phyloP scores from a whole-genome alignment of 345 rosid species.

The Populus simonii region DNA sequence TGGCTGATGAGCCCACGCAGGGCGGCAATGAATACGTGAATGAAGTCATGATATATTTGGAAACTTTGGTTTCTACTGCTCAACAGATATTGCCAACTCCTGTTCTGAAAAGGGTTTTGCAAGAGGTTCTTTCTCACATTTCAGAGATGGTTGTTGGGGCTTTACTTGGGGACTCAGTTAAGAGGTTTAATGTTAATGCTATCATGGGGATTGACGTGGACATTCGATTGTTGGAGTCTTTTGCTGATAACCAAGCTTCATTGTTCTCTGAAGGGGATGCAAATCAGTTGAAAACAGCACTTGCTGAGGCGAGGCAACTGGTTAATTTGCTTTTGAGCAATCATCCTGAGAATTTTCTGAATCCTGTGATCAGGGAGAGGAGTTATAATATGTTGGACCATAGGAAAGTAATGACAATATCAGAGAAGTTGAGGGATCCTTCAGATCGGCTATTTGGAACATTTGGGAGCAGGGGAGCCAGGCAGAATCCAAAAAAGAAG shows the following conservation, averaged over 20 bases:
- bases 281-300: slow-evolving; percentile 76
- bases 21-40: slow-evolving; percentile 92
- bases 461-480: slow-evolving; percentile 83
- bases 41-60: slow-evolving; percentile 88
- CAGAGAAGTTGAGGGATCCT: slow-evolving; percentile 89
- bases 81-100: slow-evolving; percentile 84
- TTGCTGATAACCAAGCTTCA: slow-evolving; percentile 70
- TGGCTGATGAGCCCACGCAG: slow-evolving; percentile 71
- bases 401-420: slow-evolving; percentile 68
- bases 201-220: slow-evolving; percentile 81
- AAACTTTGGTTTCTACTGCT: slow-evolving; percentile 89
- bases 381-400: slow-evolving; percentile 76
- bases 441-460: slow-evolving; percentile 87
- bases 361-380: slow-evolving; percentile 84
- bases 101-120: slow-evolving; percentile 78
- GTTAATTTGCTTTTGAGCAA: slow-evolving; percentile 77
- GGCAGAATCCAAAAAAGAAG: slow-evolving; percentile 86
- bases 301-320: slow-evolving; percentile 76
- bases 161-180: slow-evolving; percentile 68
- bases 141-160: slow-evolving; percentile 75
- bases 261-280: slow-evolving; percentile 70
- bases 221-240: slow-evolving; percentile 75
- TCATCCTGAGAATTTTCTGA: slow-evolving; percentile 84
- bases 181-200: slow-evolving; percentile 75
- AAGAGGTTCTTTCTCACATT: slow-evolving; percentile 79